Base-by-base conservation (phyloP, 148 eudicot genomes). In the Agrostemma githago region DNA sequence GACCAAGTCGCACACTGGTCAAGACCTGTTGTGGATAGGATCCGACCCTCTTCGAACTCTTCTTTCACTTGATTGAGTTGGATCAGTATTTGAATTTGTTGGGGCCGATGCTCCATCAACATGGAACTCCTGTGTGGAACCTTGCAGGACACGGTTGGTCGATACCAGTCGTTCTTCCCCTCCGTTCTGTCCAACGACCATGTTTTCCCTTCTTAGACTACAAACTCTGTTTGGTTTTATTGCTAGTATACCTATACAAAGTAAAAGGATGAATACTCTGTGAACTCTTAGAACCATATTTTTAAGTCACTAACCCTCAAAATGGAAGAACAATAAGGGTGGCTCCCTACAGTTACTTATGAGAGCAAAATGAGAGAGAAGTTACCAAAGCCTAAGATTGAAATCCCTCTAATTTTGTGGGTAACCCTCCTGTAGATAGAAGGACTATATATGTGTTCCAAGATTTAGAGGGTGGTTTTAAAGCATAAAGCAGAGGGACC, bases 21-120 rank as follows among this genome's bases (percentile, higher is more conserved):
- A 89, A 69, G 80, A 72, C 81, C 82, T 82, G 82, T 92, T 92
- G 80, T 92, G 97, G 78, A 92, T 92, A 12, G 97, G 97, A 77
- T 92, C 90, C 11, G 96, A 83, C 71, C 97, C 97, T 83, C 76
- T 82, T 56, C 84, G 84, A 65, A 88, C 91, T 68, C 81, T 79
- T 69, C 97, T 60, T 82, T 90, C 78, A 77, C 97, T 87, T 37
- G 89, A 80, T 74, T 78, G 81, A 40, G 75, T 73, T 43, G 88
- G 82, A 74, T 85, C 83, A 43, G 72, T 71, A 74, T 74, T 79
- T 77, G 77, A 79, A 57, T 58, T 83, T 64, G 17, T 71, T 19
- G 85, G 71, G 41, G 82, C 74, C 42, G 84, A 68, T 69, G 72
- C 81, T 68, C 69, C 73, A 74, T 64, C 78, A 21, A 80, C 58